These are phyloP conservation scores for Phytophthora pseudosyringae DNA, from an alignment of 352 stramenopile genomes.

Conservation along the genomic window DNA sequence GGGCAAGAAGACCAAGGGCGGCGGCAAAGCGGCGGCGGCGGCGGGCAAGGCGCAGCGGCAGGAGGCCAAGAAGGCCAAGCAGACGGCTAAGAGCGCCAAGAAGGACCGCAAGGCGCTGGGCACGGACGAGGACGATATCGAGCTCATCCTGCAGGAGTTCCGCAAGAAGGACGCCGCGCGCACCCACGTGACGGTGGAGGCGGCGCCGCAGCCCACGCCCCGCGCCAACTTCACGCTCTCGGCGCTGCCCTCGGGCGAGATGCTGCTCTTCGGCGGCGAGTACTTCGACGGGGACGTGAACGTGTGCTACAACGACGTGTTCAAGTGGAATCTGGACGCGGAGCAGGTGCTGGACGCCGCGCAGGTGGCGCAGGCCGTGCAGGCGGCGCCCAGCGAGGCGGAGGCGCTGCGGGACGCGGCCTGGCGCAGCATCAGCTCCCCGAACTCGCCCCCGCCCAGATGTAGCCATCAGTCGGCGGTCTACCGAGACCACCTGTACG, in stretches of 20 bases:
- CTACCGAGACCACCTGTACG: constrained; percentile 95
- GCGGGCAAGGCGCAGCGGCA: constrained; percentile 75
- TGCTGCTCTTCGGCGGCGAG: constrained; percentile 97
- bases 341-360: constrained; percentile 24
- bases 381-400: constrained; percentile 16
- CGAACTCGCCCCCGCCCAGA: constrained; percentile 88
- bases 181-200: constrained; percentile 68
- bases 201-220: constrained; percentile 58
- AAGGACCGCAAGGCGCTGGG: constrained; percentile 81
- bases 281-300: constrained; percentile 98
- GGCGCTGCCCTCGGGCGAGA: constrained; percentile 72
- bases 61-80: constrained; percentile 87
- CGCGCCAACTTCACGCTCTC: constrained; percentile 86
- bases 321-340: constrained; percentile 91
- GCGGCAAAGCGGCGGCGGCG: constrained; percentile 58
- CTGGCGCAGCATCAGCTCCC: constrained; percentile 92
- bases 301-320: constrained; percentile 96
- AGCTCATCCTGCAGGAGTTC: constrained; percentile 82
- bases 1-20: constrained; percentile 71
- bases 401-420: constrained; percentile 42
- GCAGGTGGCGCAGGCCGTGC: constrained; percentile 13
- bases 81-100: constrained; percentile 73
- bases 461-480: constrained; percentile 96
- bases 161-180: constrained; percentile 77
- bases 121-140: constrained; percentile 84